Evolutionary conservation across 495 filamentous ascomycete species (phyloP).

Genomic region (Daldinia loculata): DNA sequence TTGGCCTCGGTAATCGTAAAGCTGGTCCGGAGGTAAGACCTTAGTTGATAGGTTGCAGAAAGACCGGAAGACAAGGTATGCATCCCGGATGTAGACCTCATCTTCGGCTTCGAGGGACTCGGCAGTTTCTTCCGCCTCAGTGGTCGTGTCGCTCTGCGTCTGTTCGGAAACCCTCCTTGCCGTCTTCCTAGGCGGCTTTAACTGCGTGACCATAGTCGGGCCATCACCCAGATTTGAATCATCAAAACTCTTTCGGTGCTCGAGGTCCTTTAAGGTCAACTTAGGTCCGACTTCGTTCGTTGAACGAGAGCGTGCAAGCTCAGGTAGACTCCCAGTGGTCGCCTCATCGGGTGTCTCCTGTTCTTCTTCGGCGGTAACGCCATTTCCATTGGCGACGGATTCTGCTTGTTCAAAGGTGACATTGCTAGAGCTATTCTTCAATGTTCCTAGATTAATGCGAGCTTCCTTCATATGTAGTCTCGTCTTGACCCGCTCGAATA

Average conservation of each 20-base stretch:
- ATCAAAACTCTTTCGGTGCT: conserved; percentile 92
- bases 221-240: conserved; percentile 90
- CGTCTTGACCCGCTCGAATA: conserved; percentile 93
- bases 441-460: conserved; percentile 59
- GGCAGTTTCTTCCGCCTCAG: conserved; percentile 56
- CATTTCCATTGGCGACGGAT: conserved; percentile 45
- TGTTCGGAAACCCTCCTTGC: conserved; percentile 67
- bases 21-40: conserved; percentile 83
- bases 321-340: conserved; percentile 56
- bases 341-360: conserved; percentile 53
- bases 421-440: conserved; percentile 58
- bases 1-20: conserved; percentile 89
- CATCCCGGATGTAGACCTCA: conserved; percentile 95
- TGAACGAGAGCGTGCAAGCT: conserved; percentile 61
- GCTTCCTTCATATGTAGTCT: conserved; percentile 87
- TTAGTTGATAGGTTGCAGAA: conserved; percentile 98
- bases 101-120: conserved; percentile 86
- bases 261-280: conserved; percentile 93
- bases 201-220: conserved; percentile 89
- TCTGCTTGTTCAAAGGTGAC: conserved; percentile 55
- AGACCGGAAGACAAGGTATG: conserved; percentile 95
- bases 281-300: conserved; percentile 69
- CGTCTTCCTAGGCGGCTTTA: conserved; percentile 64
- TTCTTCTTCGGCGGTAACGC: conserved; percentile 47
- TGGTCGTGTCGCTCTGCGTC: conserved; percentile 58